These are phyloP conservation scores for Nemania serpens DNA, from an alignment of 2,329 filamentous ascomycete species.

Conservation along the genomic window DNA sequence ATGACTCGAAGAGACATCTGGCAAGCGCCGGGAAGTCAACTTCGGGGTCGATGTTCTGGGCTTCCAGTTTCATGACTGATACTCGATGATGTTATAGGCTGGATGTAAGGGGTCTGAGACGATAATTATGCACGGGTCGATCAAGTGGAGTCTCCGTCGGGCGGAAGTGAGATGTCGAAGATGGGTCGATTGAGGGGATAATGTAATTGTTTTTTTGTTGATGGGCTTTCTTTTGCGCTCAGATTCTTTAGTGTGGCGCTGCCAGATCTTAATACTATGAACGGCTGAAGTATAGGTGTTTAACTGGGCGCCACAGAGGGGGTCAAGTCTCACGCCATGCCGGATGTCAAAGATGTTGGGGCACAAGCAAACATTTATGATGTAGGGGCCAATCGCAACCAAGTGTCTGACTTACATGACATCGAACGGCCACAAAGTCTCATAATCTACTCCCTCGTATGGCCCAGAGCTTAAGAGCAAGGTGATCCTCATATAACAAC, in stretches of 20 bases:
- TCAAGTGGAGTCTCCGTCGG: not conserved
- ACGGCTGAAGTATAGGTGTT: conserved; percentile 8
- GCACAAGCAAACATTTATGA: conserved; percentile 11
- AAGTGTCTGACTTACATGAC: conserved; percentile 1
- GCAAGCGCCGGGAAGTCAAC: conserved; percentile 35
- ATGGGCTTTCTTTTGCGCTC: conserved; percentile 1
- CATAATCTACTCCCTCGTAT: conserved; percentile 4
- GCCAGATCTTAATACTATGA: not conserved
- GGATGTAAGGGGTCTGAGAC: not conserved
- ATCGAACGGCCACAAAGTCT: conserved; percentile 13
- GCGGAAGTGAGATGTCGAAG: not conserved
- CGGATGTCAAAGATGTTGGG: not conserved
- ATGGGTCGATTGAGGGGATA: not conserved
- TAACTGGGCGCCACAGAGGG: conserved; percentile 1
- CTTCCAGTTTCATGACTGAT: conserved; percentile 15
- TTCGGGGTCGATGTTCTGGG: conserved; percentile 26
- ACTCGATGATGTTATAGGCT: not conserved
- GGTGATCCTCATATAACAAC: conserved; percentile 2
- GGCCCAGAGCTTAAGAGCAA: not conserved
- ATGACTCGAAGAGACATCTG: conserved; percentile 33
- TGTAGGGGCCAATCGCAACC: conserved; percentile 11
- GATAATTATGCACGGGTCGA: not conserved
- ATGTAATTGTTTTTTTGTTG: not conserved
- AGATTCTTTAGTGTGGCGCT: conserved; percentile 7
- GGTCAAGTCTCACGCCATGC: conserved; percentile 1